Percentiles rank a stretch among this genome's conserved stretches.
Evolutionary conservation across 352 stramenopile genomes (phyloP).

Genomic region (Blastocystis sp.): DNA sequence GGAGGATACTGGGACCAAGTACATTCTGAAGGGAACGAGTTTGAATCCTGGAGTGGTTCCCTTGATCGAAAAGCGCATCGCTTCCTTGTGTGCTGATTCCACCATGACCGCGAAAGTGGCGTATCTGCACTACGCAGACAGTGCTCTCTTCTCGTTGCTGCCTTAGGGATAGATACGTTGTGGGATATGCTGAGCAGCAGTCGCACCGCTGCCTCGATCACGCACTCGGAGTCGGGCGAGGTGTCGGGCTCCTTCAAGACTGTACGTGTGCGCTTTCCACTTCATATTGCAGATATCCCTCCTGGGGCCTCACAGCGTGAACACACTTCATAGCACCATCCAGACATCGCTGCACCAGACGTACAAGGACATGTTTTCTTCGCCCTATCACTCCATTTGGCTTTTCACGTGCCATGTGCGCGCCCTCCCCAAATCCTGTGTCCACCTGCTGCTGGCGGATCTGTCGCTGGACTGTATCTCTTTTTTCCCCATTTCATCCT

Average conservation of each 20-base stretch:
- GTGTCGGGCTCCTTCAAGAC: neutral
- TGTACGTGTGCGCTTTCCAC: neutral
- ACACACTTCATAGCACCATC: neutral
- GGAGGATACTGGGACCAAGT: slow-evolving; percentile 7
- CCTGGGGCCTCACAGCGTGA: neutral
- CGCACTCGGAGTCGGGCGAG: neutral
- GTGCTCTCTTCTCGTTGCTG: neutral
- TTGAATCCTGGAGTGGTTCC: slow-evolving; percentile 53
- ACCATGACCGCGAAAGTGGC: slow-evolving; percentile 6
- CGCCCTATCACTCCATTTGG: neutral
- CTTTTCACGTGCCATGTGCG: neutral
- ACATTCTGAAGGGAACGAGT: slow-evolving; percentile 9
- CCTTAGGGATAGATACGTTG: slow-evolving; percentile 3
- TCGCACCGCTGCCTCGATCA: neutral
- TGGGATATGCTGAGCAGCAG: slow-evolving; percentile 24
- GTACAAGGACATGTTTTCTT: slow-evolving; percentile 9
- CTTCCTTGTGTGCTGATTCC: neutral
- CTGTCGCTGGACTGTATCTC: neutral
- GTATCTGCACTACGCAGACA: neutral
- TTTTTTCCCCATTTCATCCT: neutral
- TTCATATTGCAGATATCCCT: slow-evolving; percentile 9
- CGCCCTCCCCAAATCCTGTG: neutral
- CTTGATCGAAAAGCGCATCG: slow-evolving; percentile 45
- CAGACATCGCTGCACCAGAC: neutral
- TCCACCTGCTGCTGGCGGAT: neutral